Evolutionary conservation across 805 yeast species (phyloP), one percentile per base, ranked within the genome.

Genomic region (Wilhelminamyces savonicus): DNA sequence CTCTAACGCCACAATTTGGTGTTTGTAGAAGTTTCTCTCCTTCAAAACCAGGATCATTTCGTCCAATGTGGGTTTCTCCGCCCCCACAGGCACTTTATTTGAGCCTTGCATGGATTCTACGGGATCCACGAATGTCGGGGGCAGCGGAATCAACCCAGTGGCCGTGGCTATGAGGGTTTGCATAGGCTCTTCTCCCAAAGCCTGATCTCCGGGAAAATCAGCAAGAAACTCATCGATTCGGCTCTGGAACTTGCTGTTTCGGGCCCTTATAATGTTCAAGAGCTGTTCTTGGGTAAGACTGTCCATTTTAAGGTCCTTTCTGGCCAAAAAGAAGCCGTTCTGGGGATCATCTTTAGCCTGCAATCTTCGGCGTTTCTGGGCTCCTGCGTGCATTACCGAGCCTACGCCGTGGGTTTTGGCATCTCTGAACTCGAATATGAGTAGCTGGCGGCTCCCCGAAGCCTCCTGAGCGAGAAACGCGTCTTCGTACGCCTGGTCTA

Each of bases 341-440:
- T 27, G 27, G 21, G 21, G 17, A 19, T 34, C 36, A 20, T 22
- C 35, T 5, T 27, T 31, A 21, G 33, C 30, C 21, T 18, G 34
- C n/a, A n/a, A n/a, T 22, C 36, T 35, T 10, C 28, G 26, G 40
- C 28, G 14, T 38, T 32, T 18, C 25, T 31, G 26, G 50, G 62
- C 40, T 47, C 61, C 4, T 62, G 50, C 10, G 60, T 44, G 51
- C 12, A 52, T 30, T 0, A 43, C 40, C 5, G 61, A 50, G 0
- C 61, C 57, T 52, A 70, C 24, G 59, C 70, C 62, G 65, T 73
- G 40, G 59, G 74, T 43, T 62, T 71, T 44, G 10, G 82, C 83
- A 51, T 88, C 95, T 12, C 74, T 65, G 51, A 88, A 84, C 40
- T 82, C 88, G 47, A 88, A 82, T 2, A 84, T 63, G 16, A 88